Evolutionary conservation across 768 basidiomycete species (phyloP), one percentile per base, ranked within the genome.

Genomic region (Suillus plorans): DNA sequence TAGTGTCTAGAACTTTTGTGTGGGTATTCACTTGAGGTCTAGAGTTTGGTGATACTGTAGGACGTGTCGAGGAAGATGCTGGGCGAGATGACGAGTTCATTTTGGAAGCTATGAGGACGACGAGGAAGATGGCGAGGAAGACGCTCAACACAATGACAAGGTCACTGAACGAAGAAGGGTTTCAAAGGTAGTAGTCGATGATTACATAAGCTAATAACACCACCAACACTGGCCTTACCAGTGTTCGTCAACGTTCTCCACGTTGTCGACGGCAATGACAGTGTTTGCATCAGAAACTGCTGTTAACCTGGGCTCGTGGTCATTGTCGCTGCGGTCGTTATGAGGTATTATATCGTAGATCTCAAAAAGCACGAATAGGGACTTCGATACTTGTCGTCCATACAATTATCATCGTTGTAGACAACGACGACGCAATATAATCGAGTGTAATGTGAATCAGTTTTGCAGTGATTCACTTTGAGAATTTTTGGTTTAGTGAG

Each of bases 1-100:
- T 74, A 22, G 89, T 85, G 81, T 95, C 91, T 69, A 95, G 84
- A 47, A 93, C 77, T 77, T 87, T 89, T 75, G 89, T 91, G 76
- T 89, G 89, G 14, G 89, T 90, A 74, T 92, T 91, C 64, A 90
- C 68, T 25, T 78, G 78, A 10, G 77, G 74, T 62, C 79, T 75
- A 20, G 84, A 86, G 52, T 83, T 80, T 45, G 88, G 88, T 39
- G 87, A 88, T 25, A 76, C 79, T 63, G 83, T 79, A 12, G 84
- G 85, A 66, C 85, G 84, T 63, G 84, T 85, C 59, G 86, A 86
- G 28, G 86, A 81, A 60, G 87, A 86, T 60, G 86, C 80, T 64
- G 89, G 86, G 69, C 87, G 79, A 58, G 87, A 84, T 44, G 78
- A 73, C 65, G 82, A 75, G 72, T 86, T 85, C 83, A 88, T 86